Evolutionary conservation across 192 early-diverging fungal genomes (phyloP), one percentile per base, ranked within the genome.

Genomic region (Backusella liffmaniae): DNA sequence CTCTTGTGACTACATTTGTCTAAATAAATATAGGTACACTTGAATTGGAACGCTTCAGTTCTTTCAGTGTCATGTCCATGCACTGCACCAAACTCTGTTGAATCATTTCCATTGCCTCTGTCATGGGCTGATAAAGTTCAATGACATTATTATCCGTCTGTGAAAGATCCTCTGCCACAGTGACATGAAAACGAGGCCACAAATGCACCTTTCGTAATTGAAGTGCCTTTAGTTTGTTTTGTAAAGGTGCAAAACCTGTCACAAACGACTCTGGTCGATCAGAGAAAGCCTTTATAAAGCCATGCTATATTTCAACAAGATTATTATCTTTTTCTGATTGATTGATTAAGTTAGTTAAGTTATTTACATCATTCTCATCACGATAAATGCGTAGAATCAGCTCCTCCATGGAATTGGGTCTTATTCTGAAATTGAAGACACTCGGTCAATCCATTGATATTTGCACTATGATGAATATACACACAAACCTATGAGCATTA

Each of bases 251-350:
- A 75, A 97, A 92, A 29, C 96, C 96, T 72, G 86, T 72, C 0
- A 88, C 87, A 74, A 99, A 94, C 0, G 88, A 70, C 71, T 96
- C 94, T 9, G 97, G 95, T 21, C 87, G 82, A 71, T 98, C 96
- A 42, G 95, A 95, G 66, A 99, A 92, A 0, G 96, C 98, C 78
- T 97, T 96, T 80, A 99, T 95, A 70, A 98, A 99, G 4, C 92
- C 93, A 59, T 88, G 74, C 59, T 91, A 73, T 42, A n/a, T 10
- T 56, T 23, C 8, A 56, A 10, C 10, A 9, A 44, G 8, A 7
- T 35, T 42, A 41, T 26, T 21, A 5, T 37, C 35, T 15, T 0
- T 35, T 67, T 67, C 3, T 68, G 32, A 3, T 32, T 8, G 15
- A 15, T 68, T 34, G 26, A 18, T 68, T 68, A 15, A 29, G 30